These are phyloP conservation scores for Sisymbrium irio DNA, from an alignment of 345 rosid species.

Conservation along the genomic window DNA sequence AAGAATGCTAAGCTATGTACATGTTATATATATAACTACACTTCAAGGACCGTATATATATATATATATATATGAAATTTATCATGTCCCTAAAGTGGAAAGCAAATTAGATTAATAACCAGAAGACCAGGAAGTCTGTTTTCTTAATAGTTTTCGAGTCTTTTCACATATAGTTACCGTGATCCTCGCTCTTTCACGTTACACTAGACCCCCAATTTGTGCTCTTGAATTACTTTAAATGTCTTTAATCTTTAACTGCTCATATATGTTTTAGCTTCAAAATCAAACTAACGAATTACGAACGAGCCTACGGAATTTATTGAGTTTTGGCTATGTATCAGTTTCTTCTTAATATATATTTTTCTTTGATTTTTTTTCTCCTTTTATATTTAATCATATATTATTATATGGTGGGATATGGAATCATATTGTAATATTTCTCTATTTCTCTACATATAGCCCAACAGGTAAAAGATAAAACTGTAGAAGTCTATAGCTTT, in stretches of 20 bases:
- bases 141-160: conserved; percentile 14
- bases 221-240: conserved; percentile 9
- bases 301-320: too few species aligned
- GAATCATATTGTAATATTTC: too few species aligned
- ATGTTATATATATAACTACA: not conserved
- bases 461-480: too few species aligned
- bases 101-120: conserved; percentile 11
- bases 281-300: too few species aligned
- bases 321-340: too few species aligned
- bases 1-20: not conserved
- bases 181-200: conserved; percentile 27
- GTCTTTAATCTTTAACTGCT: not conserved
- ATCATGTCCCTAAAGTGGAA: conserved; percentile 14
- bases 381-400: too few species aligned
- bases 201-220: conserved; percentile 27
- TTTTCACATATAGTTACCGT: conserved; percentile 27
- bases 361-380: too few species aligned
- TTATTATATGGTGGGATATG: not conserved
- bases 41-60: not conserved
- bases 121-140: conserved; percentile 33
- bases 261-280: too few species aligned
- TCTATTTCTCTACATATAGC: too few species aligned
- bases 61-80: not conserved
- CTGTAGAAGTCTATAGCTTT: too few species aligned
- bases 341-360: too few species aligned